Evolutionary conservation across 2,329 filamentous ascomycete genomes (phyloP).

Genomic region (Ophiostoma piceae): DNA sequence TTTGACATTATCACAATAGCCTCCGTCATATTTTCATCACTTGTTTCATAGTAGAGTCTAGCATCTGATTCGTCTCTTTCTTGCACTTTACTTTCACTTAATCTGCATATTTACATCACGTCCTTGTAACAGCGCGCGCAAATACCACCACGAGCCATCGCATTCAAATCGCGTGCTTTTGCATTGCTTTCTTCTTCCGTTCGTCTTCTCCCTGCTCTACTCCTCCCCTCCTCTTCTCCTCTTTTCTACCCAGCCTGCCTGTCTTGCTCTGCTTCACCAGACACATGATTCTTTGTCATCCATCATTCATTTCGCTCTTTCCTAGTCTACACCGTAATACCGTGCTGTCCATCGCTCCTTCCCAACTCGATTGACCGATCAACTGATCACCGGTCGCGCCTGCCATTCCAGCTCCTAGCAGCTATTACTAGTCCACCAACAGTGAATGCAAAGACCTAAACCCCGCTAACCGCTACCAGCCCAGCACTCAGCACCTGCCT

Average conservation of each 20-base stretch:
- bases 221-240: not conserved
- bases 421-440: not conserved
- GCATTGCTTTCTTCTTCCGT: not conserved
- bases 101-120: not conserved
- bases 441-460: not conserved
- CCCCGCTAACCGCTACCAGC: conserved; percentile 11
- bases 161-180: conserved; percentile 10
- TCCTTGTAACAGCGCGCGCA: not conserved
- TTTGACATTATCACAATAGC: too few species aligned
- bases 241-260: too few species aligned
- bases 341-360: conserved; percentile 2
- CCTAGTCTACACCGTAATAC: not conserved
- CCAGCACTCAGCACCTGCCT: conserved; percentile 14
- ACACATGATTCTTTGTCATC: not conserved
- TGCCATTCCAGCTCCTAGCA: not conserved
- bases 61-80: conserved; percentile 2
- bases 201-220: not conserved
- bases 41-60: not conserved
- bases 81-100: not conserved
- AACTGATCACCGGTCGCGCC: not conserved
- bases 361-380: not conserved
- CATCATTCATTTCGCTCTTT: not conserved
- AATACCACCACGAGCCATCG: not conserved
- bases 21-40: not conserved
- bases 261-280: not conserved